Evolutionary conservation across 371 early-diverging fungal genomes (phyloP).

Genomic region (Mucor velutinosus): DNA sequence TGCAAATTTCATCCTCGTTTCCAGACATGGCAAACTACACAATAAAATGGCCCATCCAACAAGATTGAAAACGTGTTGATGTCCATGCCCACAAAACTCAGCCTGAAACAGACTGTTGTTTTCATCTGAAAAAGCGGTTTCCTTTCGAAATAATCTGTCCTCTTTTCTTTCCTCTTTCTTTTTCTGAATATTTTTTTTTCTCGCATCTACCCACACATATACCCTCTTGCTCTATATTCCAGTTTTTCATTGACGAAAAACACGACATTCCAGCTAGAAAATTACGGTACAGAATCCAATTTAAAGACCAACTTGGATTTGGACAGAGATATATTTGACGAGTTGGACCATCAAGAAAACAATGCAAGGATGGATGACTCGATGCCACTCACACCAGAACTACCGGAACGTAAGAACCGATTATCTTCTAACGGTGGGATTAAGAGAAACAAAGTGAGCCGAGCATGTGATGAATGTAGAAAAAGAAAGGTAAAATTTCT

Average conservation of each 20-base stretch:
- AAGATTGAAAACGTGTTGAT: background rate
- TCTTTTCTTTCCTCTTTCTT: slow-evolving; percentile 4
- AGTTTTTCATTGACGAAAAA: background rate
- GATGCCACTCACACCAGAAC: slow-evolving; percentile 33
- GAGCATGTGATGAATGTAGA: slow-evolving; percentile 54
- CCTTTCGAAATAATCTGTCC: background rate
- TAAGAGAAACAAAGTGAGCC: slow-evolving; percentile 47
- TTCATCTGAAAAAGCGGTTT: slow-evolving; percentile 3
- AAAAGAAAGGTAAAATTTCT: slow-evolving; percentile 43
- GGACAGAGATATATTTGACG: background rate
- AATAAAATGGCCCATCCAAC: background rate
- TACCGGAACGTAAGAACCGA: slow-evolving; percentile 32
- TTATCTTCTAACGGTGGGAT: slow-evolving; percentile 25
- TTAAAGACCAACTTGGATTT: background rate
- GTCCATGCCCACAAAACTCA: slow-evolving; percentile 9
- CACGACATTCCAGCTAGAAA: background rate
- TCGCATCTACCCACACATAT: background rate
- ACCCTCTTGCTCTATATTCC: background rate
- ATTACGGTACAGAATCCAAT: background rate
- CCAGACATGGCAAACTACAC: background rate
- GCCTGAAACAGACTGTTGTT: slow-evolving; percentile 26
- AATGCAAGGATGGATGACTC: slow-evolving; percentile 44
- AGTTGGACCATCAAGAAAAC: slow-evolving; percentile 2
- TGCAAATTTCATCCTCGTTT: too few species aligned
- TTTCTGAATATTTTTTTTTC: slow-evolving; percentile 1